A percentile compares a stretch with the other conserved stretches of the same genome.
Evolutionary conservation across 257 asterid species (phyloP).

Genomic region (Solanum tacnaense): DNA sequence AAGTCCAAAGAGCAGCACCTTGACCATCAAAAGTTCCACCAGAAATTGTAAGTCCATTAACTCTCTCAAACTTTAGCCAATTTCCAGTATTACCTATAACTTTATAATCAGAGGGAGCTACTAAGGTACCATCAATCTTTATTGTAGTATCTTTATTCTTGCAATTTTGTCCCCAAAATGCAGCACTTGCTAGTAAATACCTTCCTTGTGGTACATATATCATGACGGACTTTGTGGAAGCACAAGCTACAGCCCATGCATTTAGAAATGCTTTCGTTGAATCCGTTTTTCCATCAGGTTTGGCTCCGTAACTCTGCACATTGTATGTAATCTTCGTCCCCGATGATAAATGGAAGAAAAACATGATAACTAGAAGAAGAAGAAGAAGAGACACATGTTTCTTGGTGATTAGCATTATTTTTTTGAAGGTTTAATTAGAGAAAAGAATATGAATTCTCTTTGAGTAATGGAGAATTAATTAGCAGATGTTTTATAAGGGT

Average conservation of each 20-base stretch:
- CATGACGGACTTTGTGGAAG: background rate
- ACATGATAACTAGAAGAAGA: background rate
- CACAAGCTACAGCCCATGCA: conserved; percentile 13
- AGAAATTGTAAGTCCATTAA: background rate
- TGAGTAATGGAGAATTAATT: background rate
- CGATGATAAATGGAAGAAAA: background rate
- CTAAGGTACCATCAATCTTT: conserved; percentile 4
- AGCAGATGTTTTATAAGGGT: background rate
- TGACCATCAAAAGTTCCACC: conserved; percentile 13
- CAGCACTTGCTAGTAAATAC: background rate
- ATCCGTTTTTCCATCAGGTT: background rate
- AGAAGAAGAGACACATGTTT: background rate
- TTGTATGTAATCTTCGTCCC: background rate
- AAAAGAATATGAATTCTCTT: background rate
- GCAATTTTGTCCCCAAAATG: conserved; percentile 1
- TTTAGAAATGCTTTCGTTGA: conserved; percentile 1
- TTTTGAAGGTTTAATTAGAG: background rate
- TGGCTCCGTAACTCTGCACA: conserved; percentile 3
- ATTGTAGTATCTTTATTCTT: background rate
- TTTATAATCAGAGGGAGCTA: conserved; percentile 4
- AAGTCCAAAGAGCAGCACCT: conserved; percentile 6
- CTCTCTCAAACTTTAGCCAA: conserved; percentile 8
- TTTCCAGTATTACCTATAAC: conserved; percentile 2
- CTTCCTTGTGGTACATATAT: conserved; percentile 9
- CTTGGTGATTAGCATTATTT: background rate